A percentile compares a stretch with the other conserved stretches of the same genome.
phyloP scores from a whole-genome alignment of 108 stramenopile genomes.

The Pseudonitzschia delicatissima region DNA sequence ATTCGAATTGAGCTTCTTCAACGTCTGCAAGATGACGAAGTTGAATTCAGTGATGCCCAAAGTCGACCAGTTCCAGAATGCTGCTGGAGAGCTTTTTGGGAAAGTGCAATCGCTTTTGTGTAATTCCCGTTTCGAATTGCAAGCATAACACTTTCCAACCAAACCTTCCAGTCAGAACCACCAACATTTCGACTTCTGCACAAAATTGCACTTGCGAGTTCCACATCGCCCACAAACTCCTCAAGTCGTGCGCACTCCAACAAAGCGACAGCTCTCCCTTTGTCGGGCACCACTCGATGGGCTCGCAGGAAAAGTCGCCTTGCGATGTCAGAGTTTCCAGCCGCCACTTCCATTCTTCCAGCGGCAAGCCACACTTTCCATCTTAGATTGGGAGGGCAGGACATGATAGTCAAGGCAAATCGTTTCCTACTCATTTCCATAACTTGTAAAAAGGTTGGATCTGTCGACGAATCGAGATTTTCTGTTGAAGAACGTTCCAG shows the following conservation, averaged over 20 bases:
- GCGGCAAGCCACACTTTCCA: conserved; percentile 98
- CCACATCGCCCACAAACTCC: conserved; percentile 86
- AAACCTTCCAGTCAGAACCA: conserved; percentile 94
- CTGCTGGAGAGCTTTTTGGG: conserved; percentile 69
- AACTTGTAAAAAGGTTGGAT: conserved; percentile 26
- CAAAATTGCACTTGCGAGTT: conserved; percentile 82
- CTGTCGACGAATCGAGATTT: conserved; percentile 34
- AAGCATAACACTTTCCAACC: conserved; percentile 90
- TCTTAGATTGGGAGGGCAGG: conserved; percentile 87
- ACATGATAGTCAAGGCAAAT: conserved; percentile 81
- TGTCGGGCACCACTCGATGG: conserved; percentile 87
- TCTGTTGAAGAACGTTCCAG: conserved; percentile 82
- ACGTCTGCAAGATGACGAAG: conserved; percentile 77
- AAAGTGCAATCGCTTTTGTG: conserved; percentile 62
- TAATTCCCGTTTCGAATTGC: conserved; percentile 76
- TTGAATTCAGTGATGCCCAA: conserved; percentile 95
- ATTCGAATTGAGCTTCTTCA: conserved; percentile 68
- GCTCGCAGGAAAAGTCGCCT: conserved; percentile 82
- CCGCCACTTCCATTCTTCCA: conserved; percentile 91
- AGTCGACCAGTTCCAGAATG: conserved; percentile 95
- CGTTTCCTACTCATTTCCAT: conserved; percentile 42
- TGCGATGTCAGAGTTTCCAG: conserved; percentile 73
- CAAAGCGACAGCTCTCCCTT: conserved; percentile 81
- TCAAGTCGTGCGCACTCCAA: conserved; percentile 92
- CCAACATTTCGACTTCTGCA: conserved; percentile 73